These are phyloP conservation scores for Tirmania nivea DNA, from an alignment of 495 filamentous ascomycete species.

Conservation along the genomic window DNA sequence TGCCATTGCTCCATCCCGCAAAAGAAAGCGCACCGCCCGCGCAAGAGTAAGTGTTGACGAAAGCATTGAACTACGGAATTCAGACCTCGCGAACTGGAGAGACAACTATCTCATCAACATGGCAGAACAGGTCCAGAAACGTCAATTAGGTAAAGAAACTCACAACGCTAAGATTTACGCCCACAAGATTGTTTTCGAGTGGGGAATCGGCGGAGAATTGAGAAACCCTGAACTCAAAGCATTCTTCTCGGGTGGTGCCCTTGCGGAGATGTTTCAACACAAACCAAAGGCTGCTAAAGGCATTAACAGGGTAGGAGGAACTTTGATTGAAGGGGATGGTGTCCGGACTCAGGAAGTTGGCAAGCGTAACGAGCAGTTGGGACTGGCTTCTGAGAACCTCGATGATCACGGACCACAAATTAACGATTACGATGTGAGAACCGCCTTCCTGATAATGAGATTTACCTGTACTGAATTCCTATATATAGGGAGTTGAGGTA, in stretches of 20 bases:
- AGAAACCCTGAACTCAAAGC: neutral
- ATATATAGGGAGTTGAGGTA: neutral
- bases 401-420: slow-evolving; percentile 7
- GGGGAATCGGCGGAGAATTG: neutral
- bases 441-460: neutral
- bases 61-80: too few species aligned
- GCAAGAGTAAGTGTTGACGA: too few species aligned
- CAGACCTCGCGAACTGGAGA: too few species aligned
- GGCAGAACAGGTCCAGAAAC: too few species aligned
- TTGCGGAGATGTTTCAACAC: neutral
- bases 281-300: neutral
- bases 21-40: too few species aligned
- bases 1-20: too few species aligned
- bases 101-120: too few species aligned
- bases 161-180: too few species aligned
- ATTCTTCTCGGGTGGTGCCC: neutral
- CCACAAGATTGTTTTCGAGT: neutral
- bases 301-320: neutral
- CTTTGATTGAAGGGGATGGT: neutral
- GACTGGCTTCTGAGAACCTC: neutral
- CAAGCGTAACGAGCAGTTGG: neutral
- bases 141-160: too few species aligned
- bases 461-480: neutral
- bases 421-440: neutral
- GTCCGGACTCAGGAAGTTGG: neutral